Conservation (phyloP, 1,284 basidiomycete genomes). For the Tilletia indica region DNA sequence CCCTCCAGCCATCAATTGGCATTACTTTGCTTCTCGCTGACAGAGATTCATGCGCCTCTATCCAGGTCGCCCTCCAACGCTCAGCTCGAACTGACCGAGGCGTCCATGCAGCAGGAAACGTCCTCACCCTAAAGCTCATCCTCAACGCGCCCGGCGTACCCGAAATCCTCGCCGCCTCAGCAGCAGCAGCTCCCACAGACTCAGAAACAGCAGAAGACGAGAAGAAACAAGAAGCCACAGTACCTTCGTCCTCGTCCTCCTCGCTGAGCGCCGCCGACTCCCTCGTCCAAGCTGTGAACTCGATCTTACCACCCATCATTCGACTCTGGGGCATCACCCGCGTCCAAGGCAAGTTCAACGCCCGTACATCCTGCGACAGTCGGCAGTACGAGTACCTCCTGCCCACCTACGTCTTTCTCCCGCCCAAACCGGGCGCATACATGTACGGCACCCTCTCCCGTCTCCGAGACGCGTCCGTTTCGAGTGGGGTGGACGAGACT, state of each 20-base stretch:
- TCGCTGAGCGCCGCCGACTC: conserved; percentile 24
- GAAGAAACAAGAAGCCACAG: not conserved
- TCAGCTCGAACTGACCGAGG: conserved; percentile 95
- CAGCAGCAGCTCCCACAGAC: not conserved
- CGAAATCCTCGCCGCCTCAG: not conserved
- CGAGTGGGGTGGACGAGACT: conserved; percentile 17
- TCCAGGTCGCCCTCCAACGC: conserved; percentile 72
- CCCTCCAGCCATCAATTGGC: not conserved
- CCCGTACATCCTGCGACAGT: conserved; percentile 72
- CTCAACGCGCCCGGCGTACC: conserved; percentile 25
- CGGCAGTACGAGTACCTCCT: conserved; percentile 96
- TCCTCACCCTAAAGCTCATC: conserved; percentile 60
- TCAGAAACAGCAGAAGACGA: not conserved
- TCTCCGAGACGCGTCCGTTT: conserved; percentile 21
- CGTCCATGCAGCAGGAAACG: conserved; percentile 93
- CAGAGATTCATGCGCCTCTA: not conserved
- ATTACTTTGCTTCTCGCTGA: too few species aligned
- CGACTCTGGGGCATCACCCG: conserved; percentile 88
- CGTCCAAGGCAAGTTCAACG: conserved; percentile 88
- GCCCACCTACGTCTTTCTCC: conserved; percentile 88
- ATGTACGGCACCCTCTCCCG: conserved; percentile 48
- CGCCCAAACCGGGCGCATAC: conserved; percentile 70
- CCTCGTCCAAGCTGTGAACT: conserved; percentile 76
- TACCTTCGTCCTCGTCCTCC: not conserved
- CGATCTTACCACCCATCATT: conserved; percentile 81